Evolutionary conservation across 2,329 filamentous ascomycete species (phyloP), one percentile per base, ranked within the genome.

Genomic region (Thermoascus crustaceus): DNA sequence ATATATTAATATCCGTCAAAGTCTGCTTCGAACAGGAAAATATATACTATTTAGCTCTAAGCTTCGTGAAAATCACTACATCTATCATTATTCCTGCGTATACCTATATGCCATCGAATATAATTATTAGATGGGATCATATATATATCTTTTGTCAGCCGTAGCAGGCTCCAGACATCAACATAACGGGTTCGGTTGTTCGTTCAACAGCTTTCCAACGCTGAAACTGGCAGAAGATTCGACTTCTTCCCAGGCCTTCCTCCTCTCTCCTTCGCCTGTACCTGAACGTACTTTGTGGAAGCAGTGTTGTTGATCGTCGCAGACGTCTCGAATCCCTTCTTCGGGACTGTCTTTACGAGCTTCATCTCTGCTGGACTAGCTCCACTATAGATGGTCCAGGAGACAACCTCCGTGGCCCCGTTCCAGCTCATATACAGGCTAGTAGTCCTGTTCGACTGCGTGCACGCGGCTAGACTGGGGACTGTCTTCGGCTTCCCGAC

Each of bases 381-480:
- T 8, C 26, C 26, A 18, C 8, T 18, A 25, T 41, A 46, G 5
- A 54, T 35, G 5, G 41, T 42, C 50, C 50, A 53, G 3, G 32
- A 30, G 7, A 30, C 30, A 26, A 48, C 36, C 38, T 50, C 51
- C 4, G 51, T 53, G 11, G 50, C 50, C 11, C 50, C 48, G 25
- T 46, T 45, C 51, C 51, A 54, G 38, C 51, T 54, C 45, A 54
- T 53, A 36, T 50, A 51, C 13, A 52, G 35, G 10, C n/a, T 9
- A 1, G 42, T 48, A 2, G 26, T 31, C n/a, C 18, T 20, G 32
- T 45, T 36, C 5, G 38, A 13, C 3, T 13, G 24, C 5, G 48
- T 43, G 26, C 26, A 29, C 16, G 26, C 26, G 13, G 13, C 16
- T 17, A 26, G 24, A 13, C 24, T 26, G n/a, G 24, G 24, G 7